A percentile compares a stretch with the other conserved stretches of the same genome.
These are phyloP conservation scores for Phaffia tasmanica DNA, from an alignment of 768 basidiomycete species.

Conservation along the genomic window DNA sequence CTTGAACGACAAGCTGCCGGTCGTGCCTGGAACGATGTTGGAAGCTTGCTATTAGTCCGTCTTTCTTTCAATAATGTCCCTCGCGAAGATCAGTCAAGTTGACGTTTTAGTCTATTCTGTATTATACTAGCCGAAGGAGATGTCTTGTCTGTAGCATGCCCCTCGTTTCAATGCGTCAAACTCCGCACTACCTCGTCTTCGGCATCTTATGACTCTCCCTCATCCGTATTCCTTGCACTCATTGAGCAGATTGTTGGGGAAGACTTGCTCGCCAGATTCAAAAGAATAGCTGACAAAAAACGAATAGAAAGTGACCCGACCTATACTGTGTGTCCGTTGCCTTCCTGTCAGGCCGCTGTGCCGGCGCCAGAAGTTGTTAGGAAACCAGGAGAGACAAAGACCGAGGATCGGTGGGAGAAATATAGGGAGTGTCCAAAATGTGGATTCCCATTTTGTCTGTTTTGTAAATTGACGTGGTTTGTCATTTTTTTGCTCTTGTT, in stretches of 20 bases:
- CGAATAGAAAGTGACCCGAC: conserved; percentile 66
- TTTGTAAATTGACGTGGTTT: conserved; percentile 71
- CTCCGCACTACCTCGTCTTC: conserved; percentile 18
- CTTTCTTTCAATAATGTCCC: too few relatives aligned
- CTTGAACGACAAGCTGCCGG: conserved; percentile 45
- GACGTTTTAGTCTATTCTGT: too few relatives aligned
- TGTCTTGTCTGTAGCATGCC: conserved; percentile 63
- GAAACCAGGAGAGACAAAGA: conserved; percentile 28
- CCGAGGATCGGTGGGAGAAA: conserved; percentile 44
- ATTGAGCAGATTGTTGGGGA: conserved; percentile 47
- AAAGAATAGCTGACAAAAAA: conserved; percentile 58
- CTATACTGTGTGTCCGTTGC: conserved; percentile 67
- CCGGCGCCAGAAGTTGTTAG: conserved; percentile 44
- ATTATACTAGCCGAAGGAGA: conserved; percentile 52
- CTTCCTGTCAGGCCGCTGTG: conserved; percentile 70
- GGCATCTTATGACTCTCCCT: not conserved
- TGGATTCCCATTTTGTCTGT: conserved; percentile 67
- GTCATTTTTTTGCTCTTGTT: conserved; percentile 25
- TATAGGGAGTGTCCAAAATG: conserved; percentile 63
- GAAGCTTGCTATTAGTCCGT: conserved; percentile 54
- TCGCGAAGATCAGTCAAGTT: too few relatives aligned
- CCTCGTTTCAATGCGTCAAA: conserved; percentile 69
- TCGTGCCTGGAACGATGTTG: conserved; percentile 69
- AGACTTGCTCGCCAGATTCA: conserved; percentile 44
- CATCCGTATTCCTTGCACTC: not conserved